These are phyloP conservation scores for Kingdonia uniflora DNA, from an alignment of 164 flowering plant species.

Conservation along the genomic window DNA sequence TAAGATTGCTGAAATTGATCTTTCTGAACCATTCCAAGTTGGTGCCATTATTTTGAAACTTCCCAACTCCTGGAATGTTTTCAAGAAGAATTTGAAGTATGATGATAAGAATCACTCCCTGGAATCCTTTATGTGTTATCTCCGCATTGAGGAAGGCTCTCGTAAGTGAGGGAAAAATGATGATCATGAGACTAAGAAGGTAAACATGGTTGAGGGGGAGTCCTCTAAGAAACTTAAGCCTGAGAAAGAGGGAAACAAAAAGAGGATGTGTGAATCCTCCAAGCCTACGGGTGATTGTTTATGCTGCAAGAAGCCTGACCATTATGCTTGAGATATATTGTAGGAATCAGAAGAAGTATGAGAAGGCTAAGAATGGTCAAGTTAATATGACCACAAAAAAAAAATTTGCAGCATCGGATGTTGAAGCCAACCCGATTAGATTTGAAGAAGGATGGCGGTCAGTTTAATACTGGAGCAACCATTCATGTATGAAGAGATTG, in stretches of 20 bases:
- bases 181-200: neutral
- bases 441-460: neutral
- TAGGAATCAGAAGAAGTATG: neutral
- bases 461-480: conserved; percentile 1
- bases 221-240: neutral
- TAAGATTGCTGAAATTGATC: too few relatives aligned
- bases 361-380: neutral
- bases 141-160: too few relatives aligned
- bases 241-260: too few relatives aligned
- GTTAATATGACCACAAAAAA: neutral
- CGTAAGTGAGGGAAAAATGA: too few relatives aligned
- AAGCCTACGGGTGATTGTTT: neutral
- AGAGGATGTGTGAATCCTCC: too few relatives aligned
- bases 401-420: neutral
- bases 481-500: conserved; percentile 2
- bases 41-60: neutral
- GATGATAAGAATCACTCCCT: neutral
- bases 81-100: conserved; percentile 3
- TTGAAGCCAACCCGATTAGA: neutral
- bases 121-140: neutral
- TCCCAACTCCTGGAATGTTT: neutral
- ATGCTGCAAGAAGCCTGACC: neutral
- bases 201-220: neutral
- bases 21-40: neutral
- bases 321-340: conserved; percentile 1